Evolutionary conservation across 495 filamentous ascomycete genomes (phyloP).

Genomic region (Neurospora discreta): DNA sequence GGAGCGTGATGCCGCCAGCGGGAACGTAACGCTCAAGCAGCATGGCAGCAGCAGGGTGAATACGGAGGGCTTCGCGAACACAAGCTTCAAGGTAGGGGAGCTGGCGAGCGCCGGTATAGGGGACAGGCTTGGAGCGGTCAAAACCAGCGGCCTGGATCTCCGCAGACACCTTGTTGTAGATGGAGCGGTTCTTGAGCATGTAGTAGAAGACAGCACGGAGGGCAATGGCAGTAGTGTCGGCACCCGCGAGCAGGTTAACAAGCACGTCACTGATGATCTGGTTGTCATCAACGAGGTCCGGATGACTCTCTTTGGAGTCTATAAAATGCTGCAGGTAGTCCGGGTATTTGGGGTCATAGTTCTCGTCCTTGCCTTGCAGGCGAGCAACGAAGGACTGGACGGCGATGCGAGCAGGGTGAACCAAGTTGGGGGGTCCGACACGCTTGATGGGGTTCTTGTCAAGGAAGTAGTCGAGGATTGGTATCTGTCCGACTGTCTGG

Average conservation of each 20-base stretch:
- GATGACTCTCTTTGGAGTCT: constrained; percentile 12
- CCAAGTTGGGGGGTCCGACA: constrained; percentile 20
- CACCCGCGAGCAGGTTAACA: constrained; percentile 32
- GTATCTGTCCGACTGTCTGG: constrained; percentile 29
- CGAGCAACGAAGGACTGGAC: constrained; percentile 6
- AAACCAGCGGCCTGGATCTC: constrained; percentile 9
- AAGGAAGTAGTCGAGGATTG: constrained; percentile 34
- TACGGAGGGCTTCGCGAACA: constrained; percentile 41
- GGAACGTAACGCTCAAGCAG: constrained; percentile 36
- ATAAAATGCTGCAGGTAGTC: constrained; percentile 21
- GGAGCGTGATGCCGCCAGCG: constrained; percentile 32
- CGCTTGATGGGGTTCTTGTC: constrained; percentile 35
- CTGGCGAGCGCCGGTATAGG: constrained; percentile 20
- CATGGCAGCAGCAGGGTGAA: constrained; percentile 37
- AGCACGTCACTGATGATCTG: constrained; percentile 11
- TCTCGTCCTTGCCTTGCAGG: constrained; percentile 5
- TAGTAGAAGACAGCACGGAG: constrained; percentile 22
- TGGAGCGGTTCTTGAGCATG: constrained; percentile 19
- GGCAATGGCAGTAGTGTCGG: constrained; percentile 31
- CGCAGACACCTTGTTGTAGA: constrained; percentile 13
- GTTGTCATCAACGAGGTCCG: constrained; percentile 12
- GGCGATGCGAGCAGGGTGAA: constrained; percentile 5
- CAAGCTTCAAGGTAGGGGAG: constrained; percentile 39
- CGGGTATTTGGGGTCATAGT: constrained; percentile 7
- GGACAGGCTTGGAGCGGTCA: background rate